Evolutionary conservation across 805 yeast species (phyloP), one percentile per base, ranked within the genome.

Genomic region (Blastobotrys chiropterorum): DNA sequence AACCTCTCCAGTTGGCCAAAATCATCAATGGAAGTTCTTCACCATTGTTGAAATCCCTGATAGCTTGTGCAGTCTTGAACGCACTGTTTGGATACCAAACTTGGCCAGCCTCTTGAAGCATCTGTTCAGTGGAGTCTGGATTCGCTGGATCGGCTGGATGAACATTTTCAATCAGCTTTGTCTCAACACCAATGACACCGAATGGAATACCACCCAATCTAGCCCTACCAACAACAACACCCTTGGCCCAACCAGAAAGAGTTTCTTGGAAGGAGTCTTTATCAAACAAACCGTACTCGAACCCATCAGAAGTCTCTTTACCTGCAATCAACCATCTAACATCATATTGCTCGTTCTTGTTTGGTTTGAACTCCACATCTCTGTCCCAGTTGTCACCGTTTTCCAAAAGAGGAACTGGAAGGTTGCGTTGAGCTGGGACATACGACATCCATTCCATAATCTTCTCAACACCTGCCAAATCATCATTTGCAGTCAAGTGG

Each of bases 81-180:
- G 99, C 99, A 56, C 96, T 86, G 76, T 94, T 94, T 63, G 99
- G 99, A 76, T 90, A 88, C 99, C 99, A 94, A 60, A 94, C 99
- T 76, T 90, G 97, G 67, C 99, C 99, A 57, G 99, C 97, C 72
- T 94, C 99, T 70, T 86, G 95, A 54, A 88, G 72, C 65, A 85
- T 70, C 61, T 80, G 73, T 72, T 94, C 99, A 43, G 94, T 88
- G 15, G 98, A 90, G 52, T 82, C 90, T 49, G 96, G 95, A 72
- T 94, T 94, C 38, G 99, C 99, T 41, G 99, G 99, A 67, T 94
- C 99, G 43, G 99, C 99, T 47, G 99, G 99, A 56, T 80, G 70
- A 62, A 89, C 72, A 74, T 92, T 94, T 62, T 95, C 98, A 55
- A 95, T 83, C 49, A 83, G 77, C 65, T 94, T 81, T 19, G 95